These are phyloP conservation scores for Heterobasidion parviporum DNA, from an alignment of 1,284 basidiomycete genomes.

Conservation along the genomic window DNA sequence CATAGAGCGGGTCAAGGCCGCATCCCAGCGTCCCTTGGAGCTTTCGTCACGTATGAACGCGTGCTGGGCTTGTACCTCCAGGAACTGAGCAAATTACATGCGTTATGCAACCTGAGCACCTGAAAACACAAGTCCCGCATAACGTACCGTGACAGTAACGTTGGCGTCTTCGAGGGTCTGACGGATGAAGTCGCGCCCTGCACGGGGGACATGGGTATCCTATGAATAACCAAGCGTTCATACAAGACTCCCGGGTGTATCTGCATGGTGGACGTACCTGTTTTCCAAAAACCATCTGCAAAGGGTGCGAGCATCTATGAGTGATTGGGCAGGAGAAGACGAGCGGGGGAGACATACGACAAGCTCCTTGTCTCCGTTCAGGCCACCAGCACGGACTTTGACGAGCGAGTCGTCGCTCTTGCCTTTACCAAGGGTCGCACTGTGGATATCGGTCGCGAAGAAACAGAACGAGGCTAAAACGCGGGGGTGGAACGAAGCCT, in stretches of 20 bases:
- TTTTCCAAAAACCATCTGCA: constrained; percentile 88
- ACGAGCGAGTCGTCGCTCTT: constrained; percentile 73
- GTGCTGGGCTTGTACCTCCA: constrained; percentile 91
- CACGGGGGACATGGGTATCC: constrained; percentile 86
- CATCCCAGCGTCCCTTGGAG: constrained; percentile 91
- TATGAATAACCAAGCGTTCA: constrained; percentile 15
- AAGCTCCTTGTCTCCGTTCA: constrained; percentile 74
- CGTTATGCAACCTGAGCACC: background rate
- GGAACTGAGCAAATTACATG: constrained; percentile 44
- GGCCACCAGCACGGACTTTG: constrained; percentile 65
- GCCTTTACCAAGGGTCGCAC: constrained; percentile 79
- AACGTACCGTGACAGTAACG: constrained; percentile 57
- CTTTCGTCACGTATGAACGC: constrained; percentile 89
- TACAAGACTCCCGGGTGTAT: background rate
- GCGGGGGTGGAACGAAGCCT: constrained; percentile 82
- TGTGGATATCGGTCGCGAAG: constrained; percentile 89
- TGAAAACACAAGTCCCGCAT: background rate
- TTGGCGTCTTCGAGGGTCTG: constrained; percentile 73
- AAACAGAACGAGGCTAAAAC: constrained; percentile 85
- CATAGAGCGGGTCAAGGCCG: constrained; percentile 73
- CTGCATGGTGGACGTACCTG: constrained; percentile 44
- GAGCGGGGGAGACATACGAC: constrained; percentile 42
- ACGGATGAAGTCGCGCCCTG: constrained; percentile 77
- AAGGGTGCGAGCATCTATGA: background rate
- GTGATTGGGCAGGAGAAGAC: background rate